Base-by-base conservation (phyloP, 768 basidiomycete genomes). In the Pulveroboletus sp. region DNA sequence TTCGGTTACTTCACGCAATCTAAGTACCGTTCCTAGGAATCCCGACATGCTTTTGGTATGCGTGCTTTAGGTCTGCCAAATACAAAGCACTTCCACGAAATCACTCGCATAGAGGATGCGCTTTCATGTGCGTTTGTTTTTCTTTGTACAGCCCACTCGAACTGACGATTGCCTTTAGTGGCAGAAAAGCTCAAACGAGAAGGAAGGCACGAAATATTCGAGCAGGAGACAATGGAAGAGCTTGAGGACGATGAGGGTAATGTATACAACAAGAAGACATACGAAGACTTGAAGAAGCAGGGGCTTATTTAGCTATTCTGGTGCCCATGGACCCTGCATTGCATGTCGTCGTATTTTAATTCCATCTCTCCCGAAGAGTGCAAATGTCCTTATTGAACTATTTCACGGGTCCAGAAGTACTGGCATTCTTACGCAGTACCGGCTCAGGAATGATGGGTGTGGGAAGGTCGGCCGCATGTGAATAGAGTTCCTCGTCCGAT, bases 1-100 rank as follows among this genome's bases (percentile, higher is more conserved):
- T 33, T 42, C 49, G 46, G 14, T 46, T 31, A 39, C 18, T 48
- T 43, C 37, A 21, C 37, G 15, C 27, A 46, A 44, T 39, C 45
- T 57, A 48, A 73, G 56, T 59, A 37, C 55, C 24, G 49, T 52
- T 63, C 50, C 54, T 64, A 89, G 80, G 96, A 98, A 76, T 89
- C 92, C 26, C 78, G 94, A 48, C 96, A 99, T 71, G 90, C 96
- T 1, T 98, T 97, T 59, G 96, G 94, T 21, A 96, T 99, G 93
- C 86, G 93, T 42, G 93, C 95, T 10, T 78, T 99, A 27, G 96
- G 96, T 32, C 76, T 99, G 50, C 96, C 96, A 1, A 97, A 97
- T 57, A 98, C 95, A 2, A 97, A 95, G 69, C 96, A 99, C 71
- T 99, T 98, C 76, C 93, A 96, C 64, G 96, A 96, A 70, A 97